Evolutionary conservation across 1,284 basidiomycete species (phyloP).

Genomic region (Pseudozyma sp.): DNA sequence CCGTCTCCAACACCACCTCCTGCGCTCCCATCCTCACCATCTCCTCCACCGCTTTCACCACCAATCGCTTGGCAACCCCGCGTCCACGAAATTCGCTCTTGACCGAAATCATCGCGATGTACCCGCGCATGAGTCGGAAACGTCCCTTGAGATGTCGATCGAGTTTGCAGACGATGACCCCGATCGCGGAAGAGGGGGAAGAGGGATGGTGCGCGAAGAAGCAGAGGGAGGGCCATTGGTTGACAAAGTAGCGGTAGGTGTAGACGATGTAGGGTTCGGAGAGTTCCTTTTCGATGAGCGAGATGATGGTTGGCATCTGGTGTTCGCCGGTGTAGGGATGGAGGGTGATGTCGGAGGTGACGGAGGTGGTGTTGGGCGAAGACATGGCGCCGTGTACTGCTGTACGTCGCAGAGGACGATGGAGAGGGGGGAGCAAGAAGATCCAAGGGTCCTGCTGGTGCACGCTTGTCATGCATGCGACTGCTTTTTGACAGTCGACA

Average conservation of each 20-base stretch:
- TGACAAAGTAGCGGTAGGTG: constrained; percentile 77
- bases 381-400: no score
- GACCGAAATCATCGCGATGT: constrained; percentile 89
- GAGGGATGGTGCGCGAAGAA: constrained; percentile 75
- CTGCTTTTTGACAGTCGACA: neutral
- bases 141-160: constrained; percentile 76
- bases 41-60: constrained; percentile 77
- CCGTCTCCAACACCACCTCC: constrained; percentile 95
- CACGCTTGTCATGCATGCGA: neutral
- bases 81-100: constrained; percentile 67
- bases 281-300: constrained; percentile 68
- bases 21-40: constrained; percentile 85
- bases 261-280: constrained; percentile 96
- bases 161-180: constrained; percentile 95
- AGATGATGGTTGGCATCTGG: constrained; percentile 60
- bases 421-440: neutral
- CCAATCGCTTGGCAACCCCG: constrained; percentile 71
- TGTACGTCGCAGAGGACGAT: neutral
- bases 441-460: neutral
- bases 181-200: constrained; percentile 65
- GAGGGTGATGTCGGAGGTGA: constrained; percentile 73
- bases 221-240: constrained; percentile 93
- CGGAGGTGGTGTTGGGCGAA: no score
- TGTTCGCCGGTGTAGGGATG: constrained; percentile 79
- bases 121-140: constrained; percentile 80